Evolutionary conservation across 2,329 filamentous ascomycete species (phyloP).

Genomic region (Cladorrhinum sp.): DNA sequence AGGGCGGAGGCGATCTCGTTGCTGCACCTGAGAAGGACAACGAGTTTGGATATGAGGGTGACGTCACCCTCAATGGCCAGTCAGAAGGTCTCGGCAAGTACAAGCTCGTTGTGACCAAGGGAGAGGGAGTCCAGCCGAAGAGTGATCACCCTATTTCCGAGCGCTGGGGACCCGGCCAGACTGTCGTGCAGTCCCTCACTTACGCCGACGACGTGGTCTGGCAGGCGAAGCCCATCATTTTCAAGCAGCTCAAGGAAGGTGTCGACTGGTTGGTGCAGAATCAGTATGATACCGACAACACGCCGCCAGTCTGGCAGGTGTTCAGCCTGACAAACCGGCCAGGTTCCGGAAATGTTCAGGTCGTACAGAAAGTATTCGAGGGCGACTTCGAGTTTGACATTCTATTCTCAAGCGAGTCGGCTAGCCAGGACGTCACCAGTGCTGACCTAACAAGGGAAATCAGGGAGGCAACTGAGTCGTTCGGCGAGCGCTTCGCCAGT

Average conservation of each 20-base stretch:
- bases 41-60: slow-evolving; percentile 48
- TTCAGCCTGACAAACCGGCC: slow-evolving; percentile 74
- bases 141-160: slow-evolving; percentile 64
- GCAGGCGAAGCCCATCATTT: slow-evolving; percentile 60
- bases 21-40: slow-evolving; percentile 57
- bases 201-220: slow-evolving; percentile 61
- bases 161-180: slow-evolving; percentile 70
- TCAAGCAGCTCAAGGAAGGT: slow-evolving; percentile 51
- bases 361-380: slow-evolving; percentile 88
- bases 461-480: slow-evolving; percentile 61
- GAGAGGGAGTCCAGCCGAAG: slow-evolving; percentile 59
- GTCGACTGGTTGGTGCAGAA: slow-evolving; percentile 48
- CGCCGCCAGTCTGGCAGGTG: slow-evolving; percentile 79
- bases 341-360: slow-evolving; percentile 73
- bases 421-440: slow-evolving; percentile 51
- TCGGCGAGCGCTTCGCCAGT: slow-evolving; percentile 70
- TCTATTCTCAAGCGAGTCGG: slow-evolving; percentile 78
- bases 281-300: slow-evolving; percentile 52
- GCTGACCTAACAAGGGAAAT: slow-evolving; percentile 70
- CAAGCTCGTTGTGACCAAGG: slow-evolving; percentile 71
- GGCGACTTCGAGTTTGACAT: slow-evolving; percentile 92
- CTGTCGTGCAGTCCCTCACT: slow-evolving; percentile 69
- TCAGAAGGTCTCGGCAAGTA: slow-evolving; percentile 75
- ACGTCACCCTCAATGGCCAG: slow-evolving; percentile 68
- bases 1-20: slow-evolving; percentile 66